phyloP scores from a whole-genome alignment of 805 yeast species.

The Saccharomyces eubayanus region DNA sequence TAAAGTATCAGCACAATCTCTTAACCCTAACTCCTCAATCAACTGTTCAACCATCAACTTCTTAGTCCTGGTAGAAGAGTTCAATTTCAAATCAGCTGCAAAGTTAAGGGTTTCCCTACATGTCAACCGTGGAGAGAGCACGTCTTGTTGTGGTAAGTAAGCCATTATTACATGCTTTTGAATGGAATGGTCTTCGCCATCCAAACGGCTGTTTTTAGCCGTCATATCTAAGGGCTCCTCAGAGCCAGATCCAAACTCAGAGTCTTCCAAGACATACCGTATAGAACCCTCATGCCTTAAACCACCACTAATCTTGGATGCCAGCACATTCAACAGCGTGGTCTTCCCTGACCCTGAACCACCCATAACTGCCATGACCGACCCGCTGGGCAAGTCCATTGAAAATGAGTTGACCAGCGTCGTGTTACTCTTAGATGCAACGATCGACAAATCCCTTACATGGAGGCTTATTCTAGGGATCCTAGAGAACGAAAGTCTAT shows the following conservation, averaged over 20 bases:
- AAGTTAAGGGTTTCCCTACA: slow-evolving; percentile 60
- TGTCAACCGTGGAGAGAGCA: slow-evolving; percentile 61
- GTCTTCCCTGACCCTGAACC: slow-evolving; percentile 88
- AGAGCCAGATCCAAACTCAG: neutral
- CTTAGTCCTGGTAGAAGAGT: slow-evolving; percentile 39
- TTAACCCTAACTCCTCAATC: slow-evolving; percentile 55
- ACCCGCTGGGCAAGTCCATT: slow-evolving; percentile 50
- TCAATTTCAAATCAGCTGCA: slow-evolving; percentile 65
- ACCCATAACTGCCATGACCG: slow-evolving; percentile 73
- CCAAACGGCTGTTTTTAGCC: neutral
- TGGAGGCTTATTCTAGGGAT: slow-evolving; percentile 18
- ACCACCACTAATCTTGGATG: slow-evolving; percentile 40
- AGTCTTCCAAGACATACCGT: slow-evolving; percentile 19
- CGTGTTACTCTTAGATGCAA: slow-evolving; percentile 26
- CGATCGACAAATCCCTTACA: slow-evolving; percentile 22
- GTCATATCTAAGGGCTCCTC: neutral
- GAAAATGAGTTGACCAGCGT: slow-evolving; percentile 44
- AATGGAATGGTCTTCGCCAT: neutral
- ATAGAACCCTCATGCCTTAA: slow-evolving; percentile 39
- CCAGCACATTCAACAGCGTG: slow-evolving; percentile 59
- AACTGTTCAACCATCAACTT: slow-evolving; percentile 47
- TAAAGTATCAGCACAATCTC: slow-evolving; percentile 50
- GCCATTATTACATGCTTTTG: slow-evolving; percentile 30
- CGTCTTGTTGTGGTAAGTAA: slow-evolving; percentile 70
- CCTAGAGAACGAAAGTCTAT: slow-evolving; percentile 16